Evolutionary conservation across 371 early-diverging fungal genomes (phyloP).

Genomic region (Mycotypha africana): DNA sequence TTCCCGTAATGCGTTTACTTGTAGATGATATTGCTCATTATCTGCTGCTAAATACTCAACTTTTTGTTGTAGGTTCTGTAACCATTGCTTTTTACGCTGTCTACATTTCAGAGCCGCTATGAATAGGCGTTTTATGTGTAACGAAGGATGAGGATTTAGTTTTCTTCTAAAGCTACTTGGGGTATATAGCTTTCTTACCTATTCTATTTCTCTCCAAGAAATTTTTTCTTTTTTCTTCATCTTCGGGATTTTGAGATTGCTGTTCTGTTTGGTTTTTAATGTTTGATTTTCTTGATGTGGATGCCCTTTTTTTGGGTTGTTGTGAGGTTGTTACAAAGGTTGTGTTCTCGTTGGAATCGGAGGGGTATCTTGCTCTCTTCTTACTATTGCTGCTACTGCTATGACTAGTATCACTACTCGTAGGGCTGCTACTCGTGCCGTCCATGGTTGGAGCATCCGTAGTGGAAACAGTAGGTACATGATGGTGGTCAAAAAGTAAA

Average conservation of each 20-base stretch:
- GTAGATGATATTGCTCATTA: constrained; percentile 65
- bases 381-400: too few relatives aligned
- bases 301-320: too few relatives aligned
- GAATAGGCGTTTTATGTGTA: neutral
- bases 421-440: too few relatives aligned
- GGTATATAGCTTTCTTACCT: constrained; percentile 57
- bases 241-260: constrained; percentile 16
- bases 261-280: neutral
- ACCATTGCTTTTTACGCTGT: constrained; percentile 86
- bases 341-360: too few relatives aligned
- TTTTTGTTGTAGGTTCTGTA: constrained; percentile 68
- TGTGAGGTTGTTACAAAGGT: too few relatives aligned
- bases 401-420: too few relatives aligned
- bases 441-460: too few relatives aligned
- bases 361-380: too few relatives aligned
- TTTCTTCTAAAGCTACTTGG: too few relatives aligned
- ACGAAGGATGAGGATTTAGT: neutral
- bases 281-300: neutral
- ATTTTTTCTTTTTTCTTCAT: constrained; percentile 67
- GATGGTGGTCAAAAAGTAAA: too few relatives aligned
- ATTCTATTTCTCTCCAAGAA: constrained; percentile 81
- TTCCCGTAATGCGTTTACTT: constrained; percentile 62
- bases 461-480: too few relatives aligned
- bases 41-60: constrained; percentile 69
- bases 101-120: constrained; percentile 84